Evolutionary conservation across 768 basidiomycete species (phyloP).

Genomic region (Mycena epipterygia): DNA sequence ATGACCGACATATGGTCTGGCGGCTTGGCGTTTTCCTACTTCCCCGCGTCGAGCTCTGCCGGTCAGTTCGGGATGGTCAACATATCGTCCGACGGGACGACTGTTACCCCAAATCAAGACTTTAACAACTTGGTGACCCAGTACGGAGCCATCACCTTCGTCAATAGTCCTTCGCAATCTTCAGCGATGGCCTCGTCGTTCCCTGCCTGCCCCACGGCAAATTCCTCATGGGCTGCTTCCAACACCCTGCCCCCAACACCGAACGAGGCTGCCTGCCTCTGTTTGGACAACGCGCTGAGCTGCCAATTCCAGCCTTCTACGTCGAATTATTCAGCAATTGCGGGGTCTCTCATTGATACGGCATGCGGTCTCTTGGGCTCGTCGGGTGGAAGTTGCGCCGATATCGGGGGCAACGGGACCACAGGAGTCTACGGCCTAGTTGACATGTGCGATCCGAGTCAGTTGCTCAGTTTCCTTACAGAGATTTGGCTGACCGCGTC

Average conservation of each 20-base stretch:
- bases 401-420: slow-evolving; percentile 79
- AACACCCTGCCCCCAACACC: slow-evolving; percentile 87
- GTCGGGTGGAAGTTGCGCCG: slow-evolving; percentile 70
- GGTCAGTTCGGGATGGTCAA: slow-evolving; percentile 91
- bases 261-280: slow-evolving; percentile 81
- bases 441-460: slow-evolving; percentile 85
- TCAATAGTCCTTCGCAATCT: slow-evolving; percentile 68
- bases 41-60: slow-evolving; percentile 80
- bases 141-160: slow-evolving; percentile 68
- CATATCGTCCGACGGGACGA: slow-evolving; percentile 72
- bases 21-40: slow-evolving; percentile 91
- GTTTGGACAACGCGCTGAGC: slow-evolving; percentile 74
- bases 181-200: slow-evolving; percentile 63
- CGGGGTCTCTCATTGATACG: slow-evolving; percentile 73
- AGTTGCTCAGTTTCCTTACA: slow-evolving; percentile 38
- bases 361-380: slow-evolving; percentile 83
- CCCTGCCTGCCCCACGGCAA: slow-evolving; percentile 72
- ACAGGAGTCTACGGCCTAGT: slow-evolving; percentile 83
- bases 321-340: slow-evolving; percentile 68
- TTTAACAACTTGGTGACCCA: slow-evolving; percentile 75
- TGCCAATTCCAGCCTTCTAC: slow-evolving; percentile 81
- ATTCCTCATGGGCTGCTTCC: slow-evolving; percentile 72
- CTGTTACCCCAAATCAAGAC: slow-evolving; percentile 79
- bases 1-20: slow-evolving; percentile 90
- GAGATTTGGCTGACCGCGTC: background rate